phyloP scores from a whole-genome alignment of 352 stramenopile species.

The Pythium monospermum region DNA sequence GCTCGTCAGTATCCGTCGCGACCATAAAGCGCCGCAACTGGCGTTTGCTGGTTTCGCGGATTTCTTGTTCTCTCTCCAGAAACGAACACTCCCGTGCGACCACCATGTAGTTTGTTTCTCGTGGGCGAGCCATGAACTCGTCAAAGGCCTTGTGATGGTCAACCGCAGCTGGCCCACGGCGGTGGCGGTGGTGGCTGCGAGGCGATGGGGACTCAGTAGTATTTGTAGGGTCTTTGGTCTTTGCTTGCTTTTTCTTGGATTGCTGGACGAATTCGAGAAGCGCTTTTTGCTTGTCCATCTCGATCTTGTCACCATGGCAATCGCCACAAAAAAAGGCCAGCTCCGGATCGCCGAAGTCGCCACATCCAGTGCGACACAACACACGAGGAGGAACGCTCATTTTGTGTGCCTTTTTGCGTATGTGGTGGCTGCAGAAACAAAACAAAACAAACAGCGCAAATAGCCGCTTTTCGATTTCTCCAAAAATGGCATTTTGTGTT shows the following conservation, averaged over 20 bases:
- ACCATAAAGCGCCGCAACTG: conserved; percentile 73
- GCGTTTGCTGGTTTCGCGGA: conserved; percentile 49
- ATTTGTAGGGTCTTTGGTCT: neutral
- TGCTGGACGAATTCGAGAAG: conserved; percentile 29
- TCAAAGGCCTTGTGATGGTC: conserved; percentile 56
- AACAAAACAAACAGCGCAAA: neutral
- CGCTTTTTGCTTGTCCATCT: conserved; percentile 37
- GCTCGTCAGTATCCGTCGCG: conserved; percentile 47
- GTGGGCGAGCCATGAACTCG: conserved; percentile 34
- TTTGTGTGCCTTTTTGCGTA: neutral
- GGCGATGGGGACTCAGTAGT: neutral
- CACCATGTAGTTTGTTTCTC: conserved; percentile 35
- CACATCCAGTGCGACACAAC: conserved; percentile 49
- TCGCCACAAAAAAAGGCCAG: conserved; percentile 61
- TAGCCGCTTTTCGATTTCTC: neutral
- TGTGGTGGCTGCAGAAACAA: neutral
- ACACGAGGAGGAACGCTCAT: conserved; percentile 52
- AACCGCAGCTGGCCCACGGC: conserved; percentile 35
- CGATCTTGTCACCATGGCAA: conserved; percentile 49
- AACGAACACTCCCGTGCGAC: conserved; percentile 48
- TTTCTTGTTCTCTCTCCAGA: conserved; percentile 47
- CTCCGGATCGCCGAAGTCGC: conserved; percentile 51
- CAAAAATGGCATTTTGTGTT: conserved; percentile 7
- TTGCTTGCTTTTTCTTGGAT: conserved; percentile 4
- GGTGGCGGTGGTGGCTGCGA: neutral